phyloP scores from a whole-genome alignment of 1,284 basidiomycete species.

The Veloboletus limbatus region DNA sequence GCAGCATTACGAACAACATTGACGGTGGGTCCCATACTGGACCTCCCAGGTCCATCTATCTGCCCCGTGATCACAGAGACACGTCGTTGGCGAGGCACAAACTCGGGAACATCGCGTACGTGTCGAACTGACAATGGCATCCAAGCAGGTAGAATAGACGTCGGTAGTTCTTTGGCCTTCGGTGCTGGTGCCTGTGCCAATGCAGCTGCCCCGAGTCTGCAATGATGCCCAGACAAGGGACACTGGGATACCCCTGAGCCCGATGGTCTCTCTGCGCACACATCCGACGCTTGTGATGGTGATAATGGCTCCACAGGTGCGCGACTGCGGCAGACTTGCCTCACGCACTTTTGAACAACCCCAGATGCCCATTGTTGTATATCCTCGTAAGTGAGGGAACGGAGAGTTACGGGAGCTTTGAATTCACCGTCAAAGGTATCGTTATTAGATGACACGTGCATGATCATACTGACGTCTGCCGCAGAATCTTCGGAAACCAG shows the following conservation, averaged over 20 bases:
- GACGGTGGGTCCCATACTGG: background rate
- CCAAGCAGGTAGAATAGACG: background rate
- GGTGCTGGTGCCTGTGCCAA: background rate
- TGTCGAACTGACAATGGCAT: constrained; percentile 12
- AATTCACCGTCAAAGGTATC: constrained; percentile 11
- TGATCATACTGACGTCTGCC: constrained; percentile 22
- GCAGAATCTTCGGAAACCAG: constrained; percentile 21
- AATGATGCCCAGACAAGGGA: constrained; percentile 40
- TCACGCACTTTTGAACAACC: constrained; percentile 27
- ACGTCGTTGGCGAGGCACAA: constrained; percentile 26
- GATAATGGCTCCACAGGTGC: constrained; percentile 14
- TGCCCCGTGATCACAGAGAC: background rate
- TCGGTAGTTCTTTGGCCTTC: background rate
- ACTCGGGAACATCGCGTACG: constrained; percentile 25
- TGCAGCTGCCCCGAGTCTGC: constrained; percentile 13
- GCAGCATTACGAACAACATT: constrained; percentile 17
- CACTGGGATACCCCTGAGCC: constrained; percentile 36
- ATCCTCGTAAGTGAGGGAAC: constrained; percentile 23
- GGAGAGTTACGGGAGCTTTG: constrained; percentile 5
- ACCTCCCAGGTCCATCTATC: background rate
- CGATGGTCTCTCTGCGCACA: constrained; percentile 30
- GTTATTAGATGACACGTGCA: constrained; percentile 22
- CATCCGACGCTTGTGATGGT: constrained; percentile 29
- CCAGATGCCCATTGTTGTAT: constrained; percentile 27
- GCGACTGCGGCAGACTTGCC: constrained; percentile 18